phyloP scores from a whole-genome alignment of 768 basidiomycete genomes.

The Serendipita indica region DNA sequence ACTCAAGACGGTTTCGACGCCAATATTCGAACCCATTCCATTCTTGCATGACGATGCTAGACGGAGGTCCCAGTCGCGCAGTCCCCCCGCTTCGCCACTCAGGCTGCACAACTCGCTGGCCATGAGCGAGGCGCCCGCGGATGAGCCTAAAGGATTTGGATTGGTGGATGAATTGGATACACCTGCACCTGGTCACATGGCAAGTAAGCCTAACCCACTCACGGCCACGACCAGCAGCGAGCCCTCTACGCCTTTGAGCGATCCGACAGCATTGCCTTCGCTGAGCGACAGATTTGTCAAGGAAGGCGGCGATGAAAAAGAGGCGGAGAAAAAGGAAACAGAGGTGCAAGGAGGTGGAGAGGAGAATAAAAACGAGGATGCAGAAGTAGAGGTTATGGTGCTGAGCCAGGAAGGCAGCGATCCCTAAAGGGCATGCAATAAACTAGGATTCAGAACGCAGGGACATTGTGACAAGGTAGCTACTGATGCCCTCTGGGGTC shows the following conservation, averaged over 20 bases:
- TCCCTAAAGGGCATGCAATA: neutral
- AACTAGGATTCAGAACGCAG: constrained; percentile 1
- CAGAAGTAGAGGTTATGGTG: constrained; percentile 5
- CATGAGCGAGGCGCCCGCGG: constrained; percentile 11
- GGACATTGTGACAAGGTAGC: constrained; percentile 90
- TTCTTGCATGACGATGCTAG: constrained; percentile 76
- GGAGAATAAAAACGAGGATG: constrained; percentile 2
- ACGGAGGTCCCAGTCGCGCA: constrained; percentile 53
- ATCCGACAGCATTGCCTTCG: neutral
- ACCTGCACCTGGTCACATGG: constrained; percentile 70
- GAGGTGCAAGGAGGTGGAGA: neutral
- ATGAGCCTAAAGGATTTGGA: constrained; percentile 37
- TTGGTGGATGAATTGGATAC: constrained; percentile 79
- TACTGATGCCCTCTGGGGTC: constrained; percentile 85
- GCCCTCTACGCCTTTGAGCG: neutral
- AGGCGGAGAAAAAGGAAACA: constrained; percentile 3
- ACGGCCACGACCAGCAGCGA: constrained; percentile 20
- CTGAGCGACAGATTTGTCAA: constrained; percentile 17
- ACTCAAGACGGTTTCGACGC: constrained; percentile 46
- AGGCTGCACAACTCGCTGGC: constrained; percentile 12
- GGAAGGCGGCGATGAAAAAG: neutral
- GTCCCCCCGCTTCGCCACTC: constrained; percentile 64
- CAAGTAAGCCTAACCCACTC: constrained; percentile 60
- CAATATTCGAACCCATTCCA: constrained; percentile 75
- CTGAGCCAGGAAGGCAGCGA: neutral